phyloP scores from a whole-genome alignment of 2,329 filamentous ascomycete genomes.

The Didymella keratinophila region DNA sequence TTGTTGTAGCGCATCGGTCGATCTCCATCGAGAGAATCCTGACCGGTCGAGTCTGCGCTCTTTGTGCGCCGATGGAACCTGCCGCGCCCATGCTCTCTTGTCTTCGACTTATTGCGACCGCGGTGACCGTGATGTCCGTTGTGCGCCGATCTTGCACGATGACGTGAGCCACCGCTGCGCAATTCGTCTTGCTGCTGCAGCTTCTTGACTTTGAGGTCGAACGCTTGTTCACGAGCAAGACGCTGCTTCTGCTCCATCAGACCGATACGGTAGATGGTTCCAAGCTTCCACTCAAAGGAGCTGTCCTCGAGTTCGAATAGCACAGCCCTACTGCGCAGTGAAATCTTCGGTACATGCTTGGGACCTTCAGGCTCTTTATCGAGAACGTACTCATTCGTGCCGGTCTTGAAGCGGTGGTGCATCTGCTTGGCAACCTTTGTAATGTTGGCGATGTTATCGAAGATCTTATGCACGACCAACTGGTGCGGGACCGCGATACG shows the following conservation, averaged over 20 bases:
- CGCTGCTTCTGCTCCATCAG: slow-evolving; percentile 89
- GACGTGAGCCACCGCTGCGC: slow-evolving; percentile 56
- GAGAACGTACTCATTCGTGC: slow-evolving; percentile 86
- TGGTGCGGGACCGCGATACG: slow-evolving; percentile 90
- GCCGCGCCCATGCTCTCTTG: slow-evolving; percentile 35
- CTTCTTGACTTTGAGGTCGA: slow-evolving; percentile 84
- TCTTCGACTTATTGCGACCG: slow-evolving; percentile 50
- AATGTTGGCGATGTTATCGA: slow-evolving; percentile 92
- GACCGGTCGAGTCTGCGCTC: slow-evolving; percentile 45
- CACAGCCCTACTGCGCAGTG: slow-evolving; percentile 79
- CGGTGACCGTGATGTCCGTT: slow-evolving; percentile 42
- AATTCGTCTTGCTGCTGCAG: slow-evolving; percentile 70
- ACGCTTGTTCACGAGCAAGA: slow-evolving; percentile 88
- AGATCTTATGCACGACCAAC: slow-evolving; percentile 84
- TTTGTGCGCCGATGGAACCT: slow-evolving; percentile 52
- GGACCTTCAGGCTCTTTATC: slow-evolving; percentile 85
- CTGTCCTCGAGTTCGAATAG: slow-evolving; percentile 95
- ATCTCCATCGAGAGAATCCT: slow-evolving; percentile 36
- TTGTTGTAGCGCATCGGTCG: slow-evolving; percentile 74
- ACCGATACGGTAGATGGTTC: slow-evolving; percentile 90
- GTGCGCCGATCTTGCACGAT: slow-evolving; percentile 62
- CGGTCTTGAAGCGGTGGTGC: slow-evolving; percentile 90
- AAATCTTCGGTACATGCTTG: slow-evolving; percentile 85
- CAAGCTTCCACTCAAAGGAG: slow-evolving; percentile 96
- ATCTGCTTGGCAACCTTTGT: slow-evolving; percentile 88